Base-by-base conservation (phyloP, 1,284 basidiomycete genomes). In the Coriolopsis trogii region DNA sequence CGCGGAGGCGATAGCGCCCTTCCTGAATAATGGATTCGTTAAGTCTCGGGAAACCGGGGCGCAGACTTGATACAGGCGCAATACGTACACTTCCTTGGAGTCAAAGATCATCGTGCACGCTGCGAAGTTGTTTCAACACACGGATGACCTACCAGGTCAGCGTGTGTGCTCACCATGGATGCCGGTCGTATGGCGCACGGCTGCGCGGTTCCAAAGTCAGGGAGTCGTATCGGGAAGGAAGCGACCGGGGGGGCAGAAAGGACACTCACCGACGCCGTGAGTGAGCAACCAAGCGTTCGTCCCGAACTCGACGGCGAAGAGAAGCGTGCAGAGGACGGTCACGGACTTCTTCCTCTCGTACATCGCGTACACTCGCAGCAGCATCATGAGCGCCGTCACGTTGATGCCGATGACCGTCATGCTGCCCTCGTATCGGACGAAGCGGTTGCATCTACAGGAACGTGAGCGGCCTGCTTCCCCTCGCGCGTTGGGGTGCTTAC, bases 51-150 rank as follows among this genome's bases (percentile, higher is more conserved):
- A n/a, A n/a, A n/a, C 4, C 21, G 30, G 18, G 7, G 33, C 12
- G 41, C 23, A 8, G 34, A 25, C n/a, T 4, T 16, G 15, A 18
- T 10, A 10, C 47, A 24, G n/a, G 15, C 18, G 29, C 57, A 67
- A 18, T 58, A 76, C 74, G 72, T 66, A 29, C 52, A 61, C 37
- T 69, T 66, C 55, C 9, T 26, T 29, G 1, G 51, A 38, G 33
- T 77, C 72, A 55, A 80, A 79, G 16, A 82, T 72, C 77, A 81
- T 80, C 8, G 77, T 79, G 57, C 80, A 84, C 4, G 78, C 80
- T 81, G 7, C 15, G 13, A 18, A 13, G n/a, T 28, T 3, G 26
- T 9, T 26, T 31, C 28, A 33, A 21, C 9, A 10, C 12, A 23
- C 8, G 12, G 13, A 31, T 18, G 12, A 24, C 37, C 3, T 12